Evolutionary conservation across 1,139 yeast genomes (phyloP).

Genomic region (Zygoascus hellenicus): DNA sequence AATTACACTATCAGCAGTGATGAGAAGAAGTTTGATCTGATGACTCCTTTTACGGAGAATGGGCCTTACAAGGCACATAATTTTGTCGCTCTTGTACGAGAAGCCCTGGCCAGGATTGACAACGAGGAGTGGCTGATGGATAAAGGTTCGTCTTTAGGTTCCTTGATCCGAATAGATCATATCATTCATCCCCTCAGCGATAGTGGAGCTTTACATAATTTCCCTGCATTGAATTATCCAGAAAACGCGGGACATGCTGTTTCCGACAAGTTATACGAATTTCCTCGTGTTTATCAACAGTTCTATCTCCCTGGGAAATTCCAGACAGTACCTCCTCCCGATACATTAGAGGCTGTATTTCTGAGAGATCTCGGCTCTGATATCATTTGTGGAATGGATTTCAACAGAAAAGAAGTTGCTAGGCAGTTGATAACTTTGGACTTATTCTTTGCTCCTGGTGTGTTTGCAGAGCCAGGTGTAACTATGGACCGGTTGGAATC

Average conservation of each 20-base stretch:
- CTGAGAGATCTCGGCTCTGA: slow-evolving; percentile 74
- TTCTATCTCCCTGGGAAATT: slow-evolving; percentile 54
- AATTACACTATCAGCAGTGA: slow-evolving; percentile 17
- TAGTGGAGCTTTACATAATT: slow-evolving; percentile 35
- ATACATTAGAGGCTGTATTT: slow-evolving; percentile 54
- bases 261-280: slow-evolving; percentile 16
- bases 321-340: slow-evolving; percentile 68
- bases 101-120: slow-evolving; percentile 36
- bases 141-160: slow-evolving; percentile 6
- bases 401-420: slow-evolving; percentile 83
- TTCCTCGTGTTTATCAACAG: slow-evolving; percentile 6
- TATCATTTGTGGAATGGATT: slow-evolving; percentile 72
- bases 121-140: slow-evolving; percentile 20
- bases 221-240: slow-evolving; percentile 35
- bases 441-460: slow-evolving; percentile 58
- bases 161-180: slow-evolving; percentile 17
- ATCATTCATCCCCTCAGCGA: slow-evolving; percentile 15
- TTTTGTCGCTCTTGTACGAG: slow-evolving; percentile 47
- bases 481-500: slow-evolving; percentile 63
- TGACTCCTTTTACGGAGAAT: slow-evolving; percentile 36
- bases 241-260: slow-evolving; percentile 13
- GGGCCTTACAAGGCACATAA: slow-evolving; percentile 52
- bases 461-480: slow-evolving; percentile 80
- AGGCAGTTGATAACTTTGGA: slow-evolving; percentile 75
- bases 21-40: slow-evolving; percentile 22